Conservation (phyloP, 75 land plant genomes). For the Pseudotsuga menziesii region DNA sequence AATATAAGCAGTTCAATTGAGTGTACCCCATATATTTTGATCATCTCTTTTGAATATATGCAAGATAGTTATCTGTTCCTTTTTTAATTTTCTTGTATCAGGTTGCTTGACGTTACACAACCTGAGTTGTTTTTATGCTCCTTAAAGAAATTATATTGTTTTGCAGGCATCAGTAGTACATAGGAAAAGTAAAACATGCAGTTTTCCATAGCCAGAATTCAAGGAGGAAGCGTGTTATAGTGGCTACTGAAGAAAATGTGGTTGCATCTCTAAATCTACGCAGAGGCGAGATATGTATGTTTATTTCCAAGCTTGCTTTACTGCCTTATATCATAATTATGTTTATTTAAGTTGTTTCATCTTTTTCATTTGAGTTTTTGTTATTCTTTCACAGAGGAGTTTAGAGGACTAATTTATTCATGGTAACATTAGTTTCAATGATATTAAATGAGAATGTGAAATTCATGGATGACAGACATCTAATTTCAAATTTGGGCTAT, state of each 20-base stretch:
- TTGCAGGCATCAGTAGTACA: slow-evolving; percentile 93
- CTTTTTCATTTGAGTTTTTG: not conserved
- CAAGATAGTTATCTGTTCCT: not conserved
- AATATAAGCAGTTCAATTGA: not conserved
- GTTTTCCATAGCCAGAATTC: slow-evolving; percentile 91
- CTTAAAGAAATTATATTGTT: not conserved
- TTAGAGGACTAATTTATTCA: not conserved
- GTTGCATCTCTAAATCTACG: slow-evolving; percentile 97
- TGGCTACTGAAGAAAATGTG: slow-evolving; percentile 90
- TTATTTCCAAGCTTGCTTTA: not conserved
- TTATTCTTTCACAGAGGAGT: too few species aligned
- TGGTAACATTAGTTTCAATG: too few species aligned
- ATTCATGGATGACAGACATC: not conserved
- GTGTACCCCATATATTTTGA: too few species aligned
- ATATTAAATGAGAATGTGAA: too few species aligned
- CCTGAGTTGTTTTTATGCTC: not conserved
- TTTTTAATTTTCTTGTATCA: not conserved
- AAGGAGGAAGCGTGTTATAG: slow-evolving; percentile 92
- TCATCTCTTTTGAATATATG: not conserved
- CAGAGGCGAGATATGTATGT: slow-evolving; percentile 84
- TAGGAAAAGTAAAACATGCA: slow-evolving; percentile 90
- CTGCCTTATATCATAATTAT: not conserved
- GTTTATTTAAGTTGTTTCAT: not conserved
- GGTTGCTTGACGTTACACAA: not conserved
- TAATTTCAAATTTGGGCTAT: not conserved